Evolutionary conservation across 2,329 filamentous ascomycete species (phyloP).

Genomic region (Trichophyton benhamiae): DNA sequence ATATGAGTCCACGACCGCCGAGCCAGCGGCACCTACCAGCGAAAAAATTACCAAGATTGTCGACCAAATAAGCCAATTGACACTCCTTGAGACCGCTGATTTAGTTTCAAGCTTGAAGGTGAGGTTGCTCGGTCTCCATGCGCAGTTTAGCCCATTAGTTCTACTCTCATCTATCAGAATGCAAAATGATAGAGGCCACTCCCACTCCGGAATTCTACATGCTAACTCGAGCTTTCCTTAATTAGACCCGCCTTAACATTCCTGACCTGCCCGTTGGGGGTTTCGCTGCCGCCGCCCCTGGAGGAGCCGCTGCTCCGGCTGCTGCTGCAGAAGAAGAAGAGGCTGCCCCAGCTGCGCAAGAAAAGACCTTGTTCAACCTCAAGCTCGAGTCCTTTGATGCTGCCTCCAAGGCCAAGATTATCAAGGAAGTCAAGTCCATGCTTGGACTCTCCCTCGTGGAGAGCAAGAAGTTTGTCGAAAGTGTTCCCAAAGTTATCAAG

Average conservation of each 20-base stretch:
- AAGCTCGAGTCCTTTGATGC: conserved; percentile 88
- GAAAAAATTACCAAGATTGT: conserved; percentile 93
- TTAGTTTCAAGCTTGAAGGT: conserved; percentile 94
- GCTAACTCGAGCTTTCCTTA: neutral
- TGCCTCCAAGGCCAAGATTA: conserved; percentile 89
- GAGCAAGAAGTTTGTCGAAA: conserved; percentile 99
- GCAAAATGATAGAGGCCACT: neutral
- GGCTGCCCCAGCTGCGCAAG: conserved; percentile 73
- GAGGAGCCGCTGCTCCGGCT: conserved; percentile 47
- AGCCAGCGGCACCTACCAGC: conserved; percentile 46
- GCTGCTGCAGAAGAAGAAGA: conserved; percentile 62
- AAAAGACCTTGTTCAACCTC: conserved; percentile 94
- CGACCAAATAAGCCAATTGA: conserved; percentile 97
- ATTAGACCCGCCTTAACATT: conserved; percentile 83
- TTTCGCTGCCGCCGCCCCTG: conserved; percentile 55
- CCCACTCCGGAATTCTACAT: neutral
- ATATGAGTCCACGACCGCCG: conserved; percentile 74
- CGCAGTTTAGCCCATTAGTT: neutral
- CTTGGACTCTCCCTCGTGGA: conserved; percentile 92
- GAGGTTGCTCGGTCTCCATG: neutral
- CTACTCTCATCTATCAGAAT: neutral
- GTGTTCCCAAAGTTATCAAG: conserved; percentile 96
- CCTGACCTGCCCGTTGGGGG: conserved; percentile 92
- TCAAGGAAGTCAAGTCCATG: conserved; percentile 98
- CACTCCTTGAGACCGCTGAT: conserved; percentile 91